Evolutionary conservation across 2,329 filamentous ascomycete species (phyloP).

Genomic region (Didymella arachidicola): DNA sequence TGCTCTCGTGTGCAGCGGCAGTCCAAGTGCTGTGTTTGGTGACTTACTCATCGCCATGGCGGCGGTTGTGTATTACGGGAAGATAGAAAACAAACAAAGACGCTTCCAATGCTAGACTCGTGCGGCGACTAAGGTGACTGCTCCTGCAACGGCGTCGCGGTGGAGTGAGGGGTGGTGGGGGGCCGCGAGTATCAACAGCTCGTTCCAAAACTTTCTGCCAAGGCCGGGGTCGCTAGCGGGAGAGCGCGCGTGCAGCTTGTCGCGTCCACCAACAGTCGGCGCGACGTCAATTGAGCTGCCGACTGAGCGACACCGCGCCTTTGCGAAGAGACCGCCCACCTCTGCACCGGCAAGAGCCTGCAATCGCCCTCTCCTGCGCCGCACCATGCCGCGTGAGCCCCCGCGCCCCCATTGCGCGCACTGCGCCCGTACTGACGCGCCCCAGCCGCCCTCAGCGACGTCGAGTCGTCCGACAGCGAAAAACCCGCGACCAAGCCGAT

Average conservation of each 20-base stretch:
- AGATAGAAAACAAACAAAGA: conserved; percentile 14
- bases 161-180: conserved; percentile 37
- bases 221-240: conserved; percentile 3
- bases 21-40: neutral
- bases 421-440: conserved; percentile 26
- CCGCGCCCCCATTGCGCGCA: conserved; percentile 20
- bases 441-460: conserved; percentile 52
- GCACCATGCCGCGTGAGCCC: conserved; percentile 48
- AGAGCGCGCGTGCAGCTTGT: conserved; percentile 13
- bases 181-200: conserved; percentile 35
- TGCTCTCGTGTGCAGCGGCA: too few species aligned
- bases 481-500: conserved; percentile 37
- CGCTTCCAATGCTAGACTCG: conserved; percentile 11
- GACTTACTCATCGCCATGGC: conserved; percentile 53
- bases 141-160: neutral
- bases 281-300: neutral
- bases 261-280: conserved; percentile 5
- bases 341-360: neutral
- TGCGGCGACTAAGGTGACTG: neutral
- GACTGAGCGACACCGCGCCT: too few species aligned
- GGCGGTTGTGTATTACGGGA: conserved; percentile 13
- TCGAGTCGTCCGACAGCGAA: conserved; percentile 48
- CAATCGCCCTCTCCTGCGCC: neutral
- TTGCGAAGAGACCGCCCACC: too few species aligned
- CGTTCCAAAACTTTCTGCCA: conserved; percentile 39